Evolutionary conservation across 805 yeast genomes (phyloP).

Genomic region (Cyberlindnera petersonii): DNA sequence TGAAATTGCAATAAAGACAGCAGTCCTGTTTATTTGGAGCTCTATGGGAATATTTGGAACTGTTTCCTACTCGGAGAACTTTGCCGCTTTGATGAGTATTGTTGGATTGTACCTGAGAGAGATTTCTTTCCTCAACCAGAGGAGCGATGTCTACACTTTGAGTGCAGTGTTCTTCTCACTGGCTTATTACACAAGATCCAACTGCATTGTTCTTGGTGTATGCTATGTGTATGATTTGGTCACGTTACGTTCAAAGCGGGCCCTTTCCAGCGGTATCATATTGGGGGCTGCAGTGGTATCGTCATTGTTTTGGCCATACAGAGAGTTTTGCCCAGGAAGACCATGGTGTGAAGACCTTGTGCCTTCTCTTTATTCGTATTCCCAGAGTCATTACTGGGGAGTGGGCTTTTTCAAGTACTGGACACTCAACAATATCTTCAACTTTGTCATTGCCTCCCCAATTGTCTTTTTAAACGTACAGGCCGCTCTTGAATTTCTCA

Average conservation of each 20-base stretch:
- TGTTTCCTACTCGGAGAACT: conserved; percentile 72
- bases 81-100: conserved; percentile 58
- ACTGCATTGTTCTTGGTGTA: conserved; percentile 69
- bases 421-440: conserved; percentile 77
- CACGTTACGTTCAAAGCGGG: conserved; percentile 22
- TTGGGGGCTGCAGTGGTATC: conserved; percentile 44
- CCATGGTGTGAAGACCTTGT: conserved; percentile 68
- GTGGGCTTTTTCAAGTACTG: conserved; percentile 80
- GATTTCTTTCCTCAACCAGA: conserved; percentile 3
- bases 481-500: conserved; percentile 36
- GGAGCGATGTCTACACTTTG: conserved; percentile 5
- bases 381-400: conserved; percentile 83
- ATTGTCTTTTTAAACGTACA: conserved; percentile 44
- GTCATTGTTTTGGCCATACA: conserved; percentile 52
- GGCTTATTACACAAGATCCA: conserved; percentile 67
- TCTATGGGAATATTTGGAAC: conserved; percentile 81
- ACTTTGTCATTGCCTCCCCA: conserved; percentile 75
- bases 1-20: conserved; percentile 32
- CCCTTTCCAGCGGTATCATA: conserved; percentile 53
- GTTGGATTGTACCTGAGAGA: conserved; percentile 48
- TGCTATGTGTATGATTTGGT: conserved; percentile 56
- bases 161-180: conserved; percentile 42
- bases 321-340: conserved; percentile 57
- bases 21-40: conserved; percentile 52
- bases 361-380: conserved; percentile 62